Evolutionary conservation across 2,329 filamentous ascomycete species (phyloP).

Genomic region (Epichloe brachyelytri): DNA sequence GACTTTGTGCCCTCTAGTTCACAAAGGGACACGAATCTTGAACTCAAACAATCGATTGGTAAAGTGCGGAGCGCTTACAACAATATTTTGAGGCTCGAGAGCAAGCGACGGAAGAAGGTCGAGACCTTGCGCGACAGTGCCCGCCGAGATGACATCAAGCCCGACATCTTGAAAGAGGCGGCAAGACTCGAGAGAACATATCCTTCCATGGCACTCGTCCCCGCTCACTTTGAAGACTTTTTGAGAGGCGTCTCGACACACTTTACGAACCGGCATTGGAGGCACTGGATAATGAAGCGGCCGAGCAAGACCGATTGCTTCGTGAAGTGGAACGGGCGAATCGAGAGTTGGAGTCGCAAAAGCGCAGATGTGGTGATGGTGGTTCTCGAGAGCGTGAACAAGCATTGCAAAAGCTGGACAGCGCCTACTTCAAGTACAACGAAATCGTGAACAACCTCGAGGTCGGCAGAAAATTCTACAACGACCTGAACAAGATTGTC

Average conservation of each 20-base stretch:
- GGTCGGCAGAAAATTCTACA: conserved; percentile 90
- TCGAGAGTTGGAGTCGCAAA: conserved; percentile 60
- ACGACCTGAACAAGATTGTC: conserved; percentile 82
- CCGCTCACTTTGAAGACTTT: conserved; percentile 89
- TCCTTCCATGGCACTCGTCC: conserved; percentile 70
- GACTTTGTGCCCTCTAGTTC: conserved; percentile 82
- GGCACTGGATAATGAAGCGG: conserved; percentile 54
- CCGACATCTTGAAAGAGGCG: conserved; percentile 70
- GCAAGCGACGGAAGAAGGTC: conserved; percentile 63
- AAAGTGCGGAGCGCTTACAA: conserved; percentile 70
- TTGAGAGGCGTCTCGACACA: conserved; percentile 62
- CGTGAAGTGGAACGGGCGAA: conserved; percentile 63
- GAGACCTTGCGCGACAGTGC: conserved; percentile 69
- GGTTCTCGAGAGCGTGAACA: conserved; percentile 64
- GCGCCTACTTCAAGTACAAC: conserved; percentile 90
- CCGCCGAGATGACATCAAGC: conserved; percentile 77
- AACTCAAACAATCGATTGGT: conserved; percentile 66
- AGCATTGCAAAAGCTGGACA: conserved; percentile 77
- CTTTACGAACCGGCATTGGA: conserved; percentile 70
- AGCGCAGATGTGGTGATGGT: conserved; percentile 49
- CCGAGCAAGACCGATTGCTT: conserved; percentile 63
- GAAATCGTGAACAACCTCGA: conserved; percentile 89
- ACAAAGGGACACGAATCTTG: conserved; percentile 63
- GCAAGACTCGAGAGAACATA: conserved; percentile 75
- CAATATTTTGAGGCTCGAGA: conserved; percentile 74